Evolutionary conservation across 1,139 yeast genomes (phyloP).

Genomic region (Barnettozyma hawaiiensis): DNA sequence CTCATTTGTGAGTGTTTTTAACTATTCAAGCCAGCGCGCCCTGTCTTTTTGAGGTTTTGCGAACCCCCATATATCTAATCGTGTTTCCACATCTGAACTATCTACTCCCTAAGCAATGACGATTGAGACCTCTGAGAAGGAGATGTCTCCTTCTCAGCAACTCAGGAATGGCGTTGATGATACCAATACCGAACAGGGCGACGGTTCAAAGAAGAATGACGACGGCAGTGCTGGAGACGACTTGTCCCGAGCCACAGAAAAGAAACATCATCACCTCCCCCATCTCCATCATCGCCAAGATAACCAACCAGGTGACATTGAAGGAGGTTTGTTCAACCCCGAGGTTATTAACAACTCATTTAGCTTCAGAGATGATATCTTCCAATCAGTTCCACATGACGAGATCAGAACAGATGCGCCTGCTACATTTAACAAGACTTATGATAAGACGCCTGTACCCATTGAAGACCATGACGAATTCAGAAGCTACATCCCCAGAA

Average conservation of each 20-base stretch:
- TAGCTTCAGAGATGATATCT: slow-evolving; percentile 15
- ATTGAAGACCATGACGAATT: background rate
- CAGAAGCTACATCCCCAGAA: background rate
- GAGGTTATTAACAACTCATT: slow-evolving; percentile 17
- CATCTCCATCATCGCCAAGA: background rate
- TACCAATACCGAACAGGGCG: background rate
- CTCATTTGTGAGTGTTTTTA: too few relatives aligned
- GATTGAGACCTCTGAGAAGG: background rate
- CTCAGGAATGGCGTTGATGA: background rate
- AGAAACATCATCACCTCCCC: background rate
- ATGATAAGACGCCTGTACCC: slow-evolving; percentile 8
- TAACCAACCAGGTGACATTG: background rate
- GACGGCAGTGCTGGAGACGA: background rate
- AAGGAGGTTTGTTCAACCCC: slow-evolving; percentile 19
- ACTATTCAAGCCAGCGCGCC: background rate
- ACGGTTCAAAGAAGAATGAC: background rate
- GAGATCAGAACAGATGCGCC: slow-evolving; percentile 9
- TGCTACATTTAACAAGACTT: background rate
- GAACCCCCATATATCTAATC: too few relatives aligned
- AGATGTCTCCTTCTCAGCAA: background rate
- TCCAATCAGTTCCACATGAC: slow-evolving; percentile 12
- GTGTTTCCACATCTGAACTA: background rate
- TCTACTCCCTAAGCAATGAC: background rate
- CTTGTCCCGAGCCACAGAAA: background rate
- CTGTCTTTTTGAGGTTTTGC: background rate